Evolutionary conservation across 768 basidiomycete species (phyloP).

Genomic region (Inosperma sp.): DNA sequence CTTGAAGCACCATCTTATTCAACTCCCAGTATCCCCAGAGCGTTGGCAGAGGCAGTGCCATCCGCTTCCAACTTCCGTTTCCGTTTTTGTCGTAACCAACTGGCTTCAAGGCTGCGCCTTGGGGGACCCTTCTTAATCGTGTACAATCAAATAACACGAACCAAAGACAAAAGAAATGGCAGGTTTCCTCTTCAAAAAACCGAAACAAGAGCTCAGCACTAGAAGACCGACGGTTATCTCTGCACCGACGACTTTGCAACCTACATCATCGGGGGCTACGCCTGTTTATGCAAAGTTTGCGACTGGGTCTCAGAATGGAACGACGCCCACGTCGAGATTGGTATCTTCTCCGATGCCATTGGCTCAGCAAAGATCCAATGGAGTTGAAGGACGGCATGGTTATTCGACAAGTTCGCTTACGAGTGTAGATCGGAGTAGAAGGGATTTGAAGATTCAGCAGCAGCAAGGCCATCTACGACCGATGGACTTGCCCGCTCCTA

Average conservation of each 20-base stretch:
- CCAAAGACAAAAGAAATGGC: slow-evolving; percentile 46
- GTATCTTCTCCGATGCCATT: slow-evolving; percentile 14
- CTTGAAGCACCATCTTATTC: too few relatives aligned
- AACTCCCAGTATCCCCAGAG: too few relatives aligned
- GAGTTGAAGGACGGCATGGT: slow-evolving; percentile 5
- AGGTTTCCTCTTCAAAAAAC: slow-evolving; percentile 53
- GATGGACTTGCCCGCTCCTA: slow-evolving; percentile 34
- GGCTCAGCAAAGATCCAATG: neutral
- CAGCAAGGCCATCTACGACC: slow-evolving; percentile 32
- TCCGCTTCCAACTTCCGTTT: too few relatives aligned
- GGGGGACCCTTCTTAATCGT: neutral
- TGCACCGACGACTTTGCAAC: slow-evolving; percentile 8
- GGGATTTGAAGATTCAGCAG: neutral
- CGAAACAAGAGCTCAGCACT: slow-evolving; percentile 28
- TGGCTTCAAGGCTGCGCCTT: slow-evolving; percentile 3
- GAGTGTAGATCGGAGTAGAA: neutral
- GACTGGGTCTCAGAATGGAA: neutral
- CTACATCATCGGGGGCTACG: neutral
- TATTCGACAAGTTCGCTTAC: slow-evolving; percentile 15
- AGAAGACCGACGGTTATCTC: slow-evolving; percentile 12
- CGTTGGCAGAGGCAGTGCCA: too few relatives aligned
- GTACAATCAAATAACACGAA: too few relatives aligned
- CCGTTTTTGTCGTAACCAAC: neutral
- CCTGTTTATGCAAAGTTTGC: neutral
- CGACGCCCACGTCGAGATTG: slow-evolving; percentile 6